Conservation (phyloP, 306 rosid genomes). For the Acacia confusa region DNA sequence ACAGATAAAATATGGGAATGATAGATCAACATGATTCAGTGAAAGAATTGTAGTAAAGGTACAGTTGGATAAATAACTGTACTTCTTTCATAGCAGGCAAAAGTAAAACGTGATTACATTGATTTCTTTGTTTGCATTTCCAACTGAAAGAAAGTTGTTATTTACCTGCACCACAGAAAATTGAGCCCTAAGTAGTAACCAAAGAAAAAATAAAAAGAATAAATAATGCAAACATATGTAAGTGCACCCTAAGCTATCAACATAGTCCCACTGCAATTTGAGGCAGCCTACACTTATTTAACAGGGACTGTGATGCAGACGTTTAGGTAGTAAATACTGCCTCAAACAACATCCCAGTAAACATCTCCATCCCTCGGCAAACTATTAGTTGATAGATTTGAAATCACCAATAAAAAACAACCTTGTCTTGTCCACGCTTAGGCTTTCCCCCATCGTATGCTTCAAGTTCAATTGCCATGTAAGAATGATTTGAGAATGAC, state of each 20-base stretch:
- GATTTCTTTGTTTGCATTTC: constrained; percentile 87
- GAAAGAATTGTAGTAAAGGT: constrained; percentile 13
- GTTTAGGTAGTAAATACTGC: background rate
- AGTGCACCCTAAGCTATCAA: constrained; percentile 20
- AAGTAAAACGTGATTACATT: constrained; percentile 51
- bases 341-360: background rate
- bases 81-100: constrained; percentile 24
- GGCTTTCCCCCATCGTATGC: constrained; percentile 11
- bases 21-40: constrained; percentile 16
- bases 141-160: constrained; percentile 95
- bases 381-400: constrained; percentile 13
- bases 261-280: constrained; percentile 9
- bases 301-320: background rate
- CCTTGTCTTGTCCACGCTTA: background rate
- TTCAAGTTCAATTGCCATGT: background rate
- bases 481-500: constrained; percentile 16
- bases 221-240: constrained; percentile 5
- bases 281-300: constrained; percentile 16
- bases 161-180: constrained; percentile 74
- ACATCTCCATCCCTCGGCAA: constrained; percentile 7
- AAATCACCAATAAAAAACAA: background rate
- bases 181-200: constrained; percentile 27
- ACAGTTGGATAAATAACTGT: constrained; percentile 23
- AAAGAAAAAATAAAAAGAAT: constrained; percentile 17
- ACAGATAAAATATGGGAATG: constrained; percentile 18